These are phyloP conservation scores for Penicillium digitatum DNA, from an alignment of 2,329 filamentous ascomycete genomes.

Conservation along the genomic window DNA sequence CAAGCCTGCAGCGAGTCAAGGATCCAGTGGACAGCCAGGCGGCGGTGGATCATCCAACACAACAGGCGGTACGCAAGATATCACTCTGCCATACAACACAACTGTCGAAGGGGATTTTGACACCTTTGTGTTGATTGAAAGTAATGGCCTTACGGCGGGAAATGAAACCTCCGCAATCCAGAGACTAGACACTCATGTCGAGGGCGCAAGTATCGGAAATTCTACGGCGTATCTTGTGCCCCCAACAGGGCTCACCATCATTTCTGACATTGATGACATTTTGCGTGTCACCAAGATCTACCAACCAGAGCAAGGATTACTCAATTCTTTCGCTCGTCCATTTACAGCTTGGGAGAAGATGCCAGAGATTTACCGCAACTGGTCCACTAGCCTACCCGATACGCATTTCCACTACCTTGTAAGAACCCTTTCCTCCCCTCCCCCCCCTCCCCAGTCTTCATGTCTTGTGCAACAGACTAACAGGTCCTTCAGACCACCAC, in stretches of 20 bases:
- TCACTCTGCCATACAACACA: conserved; percentile 63
- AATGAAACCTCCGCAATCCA: conserved; percentile 64
- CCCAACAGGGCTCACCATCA: conserved; percentile 63
- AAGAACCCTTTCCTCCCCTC: background rate
- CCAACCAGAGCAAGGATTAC: conserved; percentile 65
- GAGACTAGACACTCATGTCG: conserved; percentile 63
- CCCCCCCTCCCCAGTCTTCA: too few relatives aligned
- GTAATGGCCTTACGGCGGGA: conserved; percentile 56
- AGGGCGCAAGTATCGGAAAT: conserved; percentile 64
- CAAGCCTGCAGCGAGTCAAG: conserved; percentile 58
- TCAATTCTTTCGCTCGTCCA: conserved; percentile 70
- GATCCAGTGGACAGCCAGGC: conserved; percentile 39
- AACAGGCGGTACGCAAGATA: conserved; percentile 58
- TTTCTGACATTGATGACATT: conserved; percentile 78
- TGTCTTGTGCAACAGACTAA: background rate
- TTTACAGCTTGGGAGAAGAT: conserved; percentile 74
- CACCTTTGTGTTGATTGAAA: conserved; percentile 61
- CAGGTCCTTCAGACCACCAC: conserved; percentile 56
- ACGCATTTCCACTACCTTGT: conserved; percentile 73
- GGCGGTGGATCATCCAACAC: conserved; percentile 23
- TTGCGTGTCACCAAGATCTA: conserved; percentile 79
- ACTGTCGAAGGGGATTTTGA: conserved; percentile 69
- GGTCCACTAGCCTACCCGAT: conserved; percentile 62
- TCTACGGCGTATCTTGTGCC: conserved; percentile 74
- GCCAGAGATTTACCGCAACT: conserved; percentile 73